Conservation (phyloP, 2,329 filamentous ascomycete genomes). For the Trichoderma oligosporum region DNA sequence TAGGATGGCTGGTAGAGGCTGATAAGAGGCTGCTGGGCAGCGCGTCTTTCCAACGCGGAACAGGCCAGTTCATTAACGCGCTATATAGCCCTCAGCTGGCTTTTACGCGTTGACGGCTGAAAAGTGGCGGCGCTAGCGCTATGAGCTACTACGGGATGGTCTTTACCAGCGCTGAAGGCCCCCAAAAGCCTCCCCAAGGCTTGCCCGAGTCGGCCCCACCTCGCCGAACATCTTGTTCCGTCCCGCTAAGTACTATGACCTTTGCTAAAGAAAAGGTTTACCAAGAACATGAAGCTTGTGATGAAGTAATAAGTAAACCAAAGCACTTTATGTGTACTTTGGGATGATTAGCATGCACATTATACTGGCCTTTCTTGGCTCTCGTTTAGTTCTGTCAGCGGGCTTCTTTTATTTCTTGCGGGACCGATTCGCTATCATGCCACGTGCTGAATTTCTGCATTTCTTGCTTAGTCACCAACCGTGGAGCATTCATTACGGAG, state of each 20-base stretch:
- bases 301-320: not conserved
- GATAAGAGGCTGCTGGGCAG: constrained; percentile 2
- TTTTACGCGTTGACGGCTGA: constrained; percentile 7
- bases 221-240: not conserved
- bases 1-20: not conserved
- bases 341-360: not conserved
- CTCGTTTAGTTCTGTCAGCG: not conserved
- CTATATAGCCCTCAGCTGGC: constrained; percentile 7
- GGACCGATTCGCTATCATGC: not conserved
- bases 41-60: constrained; percentile 13
- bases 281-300: not conserved
- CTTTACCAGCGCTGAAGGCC: constrained; percentile 1
- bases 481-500: no score
- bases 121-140: constrained; percentile 16
- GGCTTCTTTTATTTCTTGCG: not conserved
- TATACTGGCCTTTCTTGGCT: not conserved
- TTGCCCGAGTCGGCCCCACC: constrained; percentile 7
- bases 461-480: constrained; percentile 8
- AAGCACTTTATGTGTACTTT: not conserved
- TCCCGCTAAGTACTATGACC: not conserved
- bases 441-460: constrained; percentile 2
- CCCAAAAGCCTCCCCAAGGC: no score
- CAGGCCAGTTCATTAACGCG: constrained; percentile 19
- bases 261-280: not conserved
- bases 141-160: no score